Evolutionary conservation across 139 green algal genomes (phyloP).

Genomic region (Coelastrella sp.): DNA sequence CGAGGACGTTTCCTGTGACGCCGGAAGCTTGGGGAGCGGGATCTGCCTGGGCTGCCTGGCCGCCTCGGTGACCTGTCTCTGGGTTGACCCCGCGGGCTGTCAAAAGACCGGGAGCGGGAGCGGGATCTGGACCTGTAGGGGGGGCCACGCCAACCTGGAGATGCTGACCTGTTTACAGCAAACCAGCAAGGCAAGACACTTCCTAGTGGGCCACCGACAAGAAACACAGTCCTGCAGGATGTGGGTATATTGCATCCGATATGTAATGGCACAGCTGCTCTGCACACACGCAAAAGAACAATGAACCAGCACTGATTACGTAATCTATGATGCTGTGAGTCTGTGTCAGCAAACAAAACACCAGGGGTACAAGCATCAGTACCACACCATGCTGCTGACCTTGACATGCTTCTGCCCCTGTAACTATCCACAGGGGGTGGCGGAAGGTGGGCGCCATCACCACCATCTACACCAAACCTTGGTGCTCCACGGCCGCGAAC

Average conservation of each 20-base stretch:
- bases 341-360: no score
- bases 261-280: no score
- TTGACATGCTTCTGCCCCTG: neutral
- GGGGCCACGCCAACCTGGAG: neutral
- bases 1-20: constrained; percentile 20
- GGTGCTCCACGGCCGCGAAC: constrained; percentile 38
- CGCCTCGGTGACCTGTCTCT: neutral
- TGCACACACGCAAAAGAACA: no score
- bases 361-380: no score
- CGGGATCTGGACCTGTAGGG: constrained; percentile 16
- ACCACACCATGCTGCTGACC: no score
- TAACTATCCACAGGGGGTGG: neutral
- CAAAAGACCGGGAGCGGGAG: neutral
- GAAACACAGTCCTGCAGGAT: neutral
- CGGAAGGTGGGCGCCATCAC: neutral
- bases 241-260: no score
- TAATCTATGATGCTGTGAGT: no score
- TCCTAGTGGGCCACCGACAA: neutral
- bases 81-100: neutral
- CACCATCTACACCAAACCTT: constrained; percentile 17
- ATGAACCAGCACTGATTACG: no score
- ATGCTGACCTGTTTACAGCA: neutral
- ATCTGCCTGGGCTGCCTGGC: neutral
- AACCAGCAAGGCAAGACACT: no score
- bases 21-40: neutral